Percentiles rank a stretch among this genome's conserved stretches.
phyloP scores from a whole-genome alignment of 495 filamentous ascomycete species.

The Aspergillus biplanus region DNA sequence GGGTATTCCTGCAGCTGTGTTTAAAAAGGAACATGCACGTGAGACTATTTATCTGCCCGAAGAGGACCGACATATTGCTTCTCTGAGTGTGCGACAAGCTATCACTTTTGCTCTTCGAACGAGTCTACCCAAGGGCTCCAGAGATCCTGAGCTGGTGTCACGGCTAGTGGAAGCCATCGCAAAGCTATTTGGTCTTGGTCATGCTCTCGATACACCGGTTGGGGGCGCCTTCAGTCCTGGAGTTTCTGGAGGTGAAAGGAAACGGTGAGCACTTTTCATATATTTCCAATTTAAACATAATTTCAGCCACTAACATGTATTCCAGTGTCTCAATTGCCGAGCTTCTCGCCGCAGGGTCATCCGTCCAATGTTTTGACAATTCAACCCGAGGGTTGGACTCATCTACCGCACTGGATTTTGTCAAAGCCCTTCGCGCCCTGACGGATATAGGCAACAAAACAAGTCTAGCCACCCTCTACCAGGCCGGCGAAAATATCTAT shows the following conservation, averaged over 20 bases:
- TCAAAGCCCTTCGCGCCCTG: slow-evolving; percentile 48
- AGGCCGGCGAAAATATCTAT: slow-evolving; percentile 64
- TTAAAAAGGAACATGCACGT: background rate
- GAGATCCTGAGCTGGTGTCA: background rate
- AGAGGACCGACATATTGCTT: slow-evolving; percentile 9
- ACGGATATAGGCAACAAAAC: slow-evolving; percentile 47
- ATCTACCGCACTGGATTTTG: slow-evolving; percentile 57
- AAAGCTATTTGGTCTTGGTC: slow-evolving; percentile 1
- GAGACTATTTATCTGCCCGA: slow-evolving; percentile 8
- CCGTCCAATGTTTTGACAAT: slow-evolving; percentile 65
- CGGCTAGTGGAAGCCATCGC: slow-evolving; percentile 8
- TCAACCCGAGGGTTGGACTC: slow-evolving; percentile 63
- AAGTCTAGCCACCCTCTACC: slow-evolving; percentile 56
- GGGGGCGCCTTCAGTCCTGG: slow-evolving; percentile 9
- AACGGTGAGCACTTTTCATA: background rate
- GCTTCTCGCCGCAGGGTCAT: slow-evolving; percentile 60
- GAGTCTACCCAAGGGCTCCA: slow-evolving; percentile 1
- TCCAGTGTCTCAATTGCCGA: slow-evolving; percentile 63
- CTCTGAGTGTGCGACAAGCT: slow-evolving; percentile 7
- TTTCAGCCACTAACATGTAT: background rate
- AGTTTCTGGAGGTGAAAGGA: slow-evolving; percentile 14
- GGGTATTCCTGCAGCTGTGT: background rate
- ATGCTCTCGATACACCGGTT: slow-evolving; percentile 4
- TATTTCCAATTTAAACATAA: background rate
- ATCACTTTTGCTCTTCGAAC: slow-evolving; percentile 11